Evolutionary conservation across 1,284 basidiomycete species (phyloP), one percentile per base, ranked within the genome.

Genomic region (Farysia itapuensis): DNA sequence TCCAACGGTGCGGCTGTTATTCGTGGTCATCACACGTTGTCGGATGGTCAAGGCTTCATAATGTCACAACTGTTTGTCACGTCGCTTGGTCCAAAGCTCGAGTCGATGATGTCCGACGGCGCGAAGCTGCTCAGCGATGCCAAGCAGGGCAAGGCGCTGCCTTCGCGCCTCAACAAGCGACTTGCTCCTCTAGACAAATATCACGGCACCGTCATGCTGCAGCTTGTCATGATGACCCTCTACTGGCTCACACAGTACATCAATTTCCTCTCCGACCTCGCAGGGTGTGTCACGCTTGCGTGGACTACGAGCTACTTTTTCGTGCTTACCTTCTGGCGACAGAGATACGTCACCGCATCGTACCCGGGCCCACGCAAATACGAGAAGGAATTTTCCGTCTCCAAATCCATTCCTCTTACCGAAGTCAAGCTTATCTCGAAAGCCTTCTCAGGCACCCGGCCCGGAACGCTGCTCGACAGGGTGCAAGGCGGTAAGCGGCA

Each of bases 31-130:
- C 73, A 75, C 39, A 66, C 65, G 2, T 35, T 68, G 7, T 45
- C 70, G 4, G 73, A 75, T 36, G 73, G 73, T 1, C 72, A 74
- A 38, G 73, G 73, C 5, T 75, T 74, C 43, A 50, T 74, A 43
- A 52, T 74, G 51, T 58, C 52, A 24, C 64, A 70, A 41, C 47
- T 75, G 8, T 61, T 57, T 13, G 41, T 67, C 39, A 74, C 72
- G 9, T 69, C 65, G 33, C 66, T 52, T 15, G 70, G 70, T 4
- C 47, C 69, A 19, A 70, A 75, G 44, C 44, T 75, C 9, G 56
- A 66, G 28, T 48, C 47, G 14, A 64, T 67, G 58, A 63, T 74
- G 44, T 22, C 54, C 23, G 65, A 70, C 4, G 69, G 61, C 3
- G 51, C 50, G 1, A 35, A 57, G 42, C 29, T 64, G 36, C 38